These are phyloP conservation scores for Eimeria nieschulzi DNA, from an alignment of 169 alveolate genomes.

Conservation along the genomic window DNA sequence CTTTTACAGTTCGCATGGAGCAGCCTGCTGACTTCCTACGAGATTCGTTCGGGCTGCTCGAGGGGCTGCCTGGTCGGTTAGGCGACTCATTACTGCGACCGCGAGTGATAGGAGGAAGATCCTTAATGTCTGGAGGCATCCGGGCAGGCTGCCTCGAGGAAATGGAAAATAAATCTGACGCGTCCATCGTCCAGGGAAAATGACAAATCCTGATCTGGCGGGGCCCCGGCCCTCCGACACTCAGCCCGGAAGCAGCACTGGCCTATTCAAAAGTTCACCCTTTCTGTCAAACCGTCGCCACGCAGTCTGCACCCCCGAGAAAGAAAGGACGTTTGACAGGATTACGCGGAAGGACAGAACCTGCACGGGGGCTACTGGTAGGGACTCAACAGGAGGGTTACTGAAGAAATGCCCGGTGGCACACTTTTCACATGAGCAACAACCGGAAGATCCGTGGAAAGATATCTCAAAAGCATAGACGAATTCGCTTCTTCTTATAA, in stretches of 20 bases:
- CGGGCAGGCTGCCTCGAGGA: constrained; percentile 72
- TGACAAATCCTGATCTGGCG: not conserved
- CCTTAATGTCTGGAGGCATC: constrained; percentile 66
- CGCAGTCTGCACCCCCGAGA: not conserved
- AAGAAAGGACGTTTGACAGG: not conserved
- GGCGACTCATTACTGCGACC: constrained; percentile 63
- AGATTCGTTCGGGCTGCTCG: constrained; percentile 42
- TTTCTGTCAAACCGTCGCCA: not conserved
- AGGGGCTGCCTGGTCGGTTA: constrained; percentile 52
- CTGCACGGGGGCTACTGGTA: not conserved
- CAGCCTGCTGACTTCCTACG: constrained; percentile 67
- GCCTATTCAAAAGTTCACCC: not conserved
- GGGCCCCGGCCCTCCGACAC: constrained; percentile 15
- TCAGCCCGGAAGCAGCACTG: not conserved
- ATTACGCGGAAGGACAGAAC: not conserved
- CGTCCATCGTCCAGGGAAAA: constrained; percentile 40
- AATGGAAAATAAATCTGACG: constrained; percentile 61
- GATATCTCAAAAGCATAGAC: not conserved
- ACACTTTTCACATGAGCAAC: not conserved
- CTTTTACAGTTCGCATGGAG: constrained; percentile 61
- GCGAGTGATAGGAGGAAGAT: constrained; percentile 66
- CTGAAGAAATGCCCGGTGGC: not conserved
- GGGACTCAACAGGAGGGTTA: not conserved
- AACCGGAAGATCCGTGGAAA: not conserved
- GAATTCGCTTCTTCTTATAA: not conserved